These are phyloP conservation scores for Neoascochyta sp. DNA, from an alignment of 2,329 filamentous ascomycete species.

Conservation along the genomic window DNA sequence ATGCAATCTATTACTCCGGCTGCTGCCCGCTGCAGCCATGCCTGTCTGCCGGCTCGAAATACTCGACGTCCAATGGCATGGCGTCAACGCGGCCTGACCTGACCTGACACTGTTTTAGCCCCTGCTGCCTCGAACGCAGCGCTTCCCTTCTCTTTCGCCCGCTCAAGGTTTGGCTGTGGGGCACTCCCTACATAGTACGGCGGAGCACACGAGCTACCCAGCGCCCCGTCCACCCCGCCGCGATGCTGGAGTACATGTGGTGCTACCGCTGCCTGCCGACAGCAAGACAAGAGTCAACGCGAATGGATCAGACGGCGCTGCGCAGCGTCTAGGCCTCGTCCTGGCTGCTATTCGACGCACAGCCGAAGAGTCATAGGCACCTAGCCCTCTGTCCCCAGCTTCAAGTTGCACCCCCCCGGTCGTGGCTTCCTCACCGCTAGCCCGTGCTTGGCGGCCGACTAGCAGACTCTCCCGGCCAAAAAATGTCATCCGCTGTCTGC, in stretches of 20 bases:
- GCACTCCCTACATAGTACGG: conserved; percentile 19
- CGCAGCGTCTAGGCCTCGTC: no score
- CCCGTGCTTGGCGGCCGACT: conserved; percentile 20
- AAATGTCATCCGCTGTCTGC: conserved; percentile 24
- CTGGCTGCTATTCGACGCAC: conserved; percentile 10
- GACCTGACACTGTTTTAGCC: conserved; percentile 19
- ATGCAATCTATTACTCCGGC: conserved; percentile 20
- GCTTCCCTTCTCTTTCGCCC: conserved; percentile 22
- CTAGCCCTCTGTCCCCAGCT: no score
- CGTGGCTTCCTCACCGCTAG: conserved; percentile 13
- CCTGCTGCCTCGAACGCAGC: conserved; percentile 30
- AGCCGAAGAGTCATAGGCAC: conserved; percentile 22
- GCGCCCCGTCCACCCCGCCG: conserved; percentile 4
- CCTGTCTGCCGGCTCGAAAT: conserved; percentile 12
- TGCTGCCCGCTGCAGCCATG: conserved; percentile 25
- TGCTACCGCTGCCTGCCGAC: conserved; percentile 3
- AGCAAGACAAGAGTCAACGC: no score
- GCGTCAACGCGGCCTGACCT: no score
- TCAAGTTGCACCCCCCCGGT: conserved; percentile 13
- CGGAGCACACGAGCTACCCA: conserved; percentile 24
- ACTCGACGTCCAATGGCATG: no score
- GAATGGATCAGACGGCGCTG: no score
- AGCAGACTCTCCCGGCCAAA: conserved; percentile 16
- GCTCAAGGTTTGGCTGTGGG: conserved; percentile 32
- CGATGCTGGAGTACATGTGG: conserved; percentile 5